Conservation (phyloP, 176 grass and related monocot genomes). For the Urochloa ruziziensis region DNA sequence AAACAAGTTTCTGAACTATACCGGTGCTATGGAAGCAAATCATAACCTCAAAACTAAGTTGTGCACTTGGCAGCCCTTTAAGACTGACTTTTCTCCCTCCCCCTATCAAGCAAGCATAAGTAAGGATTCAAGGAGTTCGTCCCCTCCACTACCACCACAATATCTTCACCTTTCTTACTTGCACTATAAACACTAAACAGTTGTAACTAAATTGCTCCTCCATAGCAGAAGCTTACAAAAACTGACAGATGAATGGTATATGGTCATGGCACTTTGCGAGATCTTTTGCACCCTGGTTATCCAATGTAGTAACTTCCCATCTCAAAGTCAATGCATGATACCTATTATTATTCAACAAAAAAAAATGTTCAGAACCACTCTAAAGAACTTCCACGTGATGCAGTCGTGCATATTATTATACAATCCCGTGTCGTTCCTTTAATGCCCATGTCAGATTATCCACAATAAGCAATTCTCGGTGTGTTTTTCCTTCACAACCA, state of each 20-base stretch:
- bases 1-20: neutral
- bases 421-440: neutral
- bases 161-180: neutral
- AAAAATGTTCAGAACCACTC: neutral
- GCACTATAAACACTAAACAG: neutral
- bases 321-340: constrained; percentile 1
- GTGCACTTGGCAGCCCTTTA: neutral
- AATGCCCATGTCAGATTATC: constrained; percentile 16
- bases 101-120: neutral
- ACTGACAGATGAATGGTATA: neutral
- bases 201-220: neutral
- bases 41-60: neutral
- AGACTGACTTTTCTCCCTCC: neutral
- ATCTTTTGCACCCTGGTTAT: neutral
- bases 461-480: constrained; percentile 5
- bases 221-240: neutral
- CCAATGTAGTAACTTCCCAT: neutral
- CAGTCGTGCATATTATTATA: neutral
- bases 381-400: neutral
- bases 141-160: neutral
- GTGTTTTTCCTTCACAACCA: neutral
- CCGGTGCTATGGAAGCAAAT: neutral
- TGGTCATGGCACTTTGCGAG: neutral
- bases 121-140: neutral
- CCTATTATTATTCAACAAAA: neutral